Percentiles rank a stretch among this genome's conserved stretches.
phyloP scores from a whole-genome alignment of 148 eudicot genomes.

The Camellia lanceoleosa region DNA sequence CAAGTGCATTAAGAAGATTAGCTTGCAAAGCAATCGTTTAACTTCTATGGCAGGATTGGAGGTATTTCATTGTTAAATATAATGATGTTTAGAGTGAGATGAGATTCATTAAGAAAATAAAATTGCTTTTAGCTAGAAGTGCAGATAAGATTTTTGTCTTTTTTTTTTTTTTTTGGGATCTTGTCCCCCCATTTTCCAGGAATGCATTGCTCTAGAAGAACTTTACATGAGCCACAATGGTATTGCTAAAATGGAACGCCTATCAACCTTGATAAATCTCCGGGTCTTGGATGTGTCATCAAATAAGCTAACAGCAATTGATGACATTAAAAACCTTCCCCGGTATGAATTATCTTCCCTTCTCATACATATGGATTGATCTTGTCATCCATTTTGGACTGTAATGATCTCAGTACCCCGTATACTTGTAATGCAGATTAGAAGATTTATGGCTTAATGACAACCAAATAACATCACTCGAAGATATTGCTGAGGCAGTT shows the following conservation, averaged over 20 bases:
- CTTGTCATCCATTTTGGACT: not conserved
- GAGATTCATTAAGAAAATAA: not conserved
- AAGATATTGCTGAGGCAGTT: conserved; percentile 70
- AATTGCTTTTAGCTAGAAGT: not conserved
- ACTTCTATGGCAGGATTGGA: conserved; percentile 81
- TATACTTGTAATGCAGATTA: conserved; percentile 43
- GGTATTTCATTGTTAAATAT: conserved; percentile 36
- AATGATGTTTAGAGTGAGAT: not conserved
- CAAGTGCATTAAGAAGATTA: conserved; percentile 81
- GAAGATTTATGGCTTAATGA: conserved; percentile 99
- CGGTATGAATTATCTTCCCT: conserved; percentile 40
- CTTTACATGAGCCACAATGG: conserved; percentile 96
- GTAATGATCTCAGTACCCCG: conserved; percentile 8
- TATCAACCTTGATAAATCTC: conserved; percentile 75
- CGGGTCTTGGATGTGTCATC: conserved; percentile 83
- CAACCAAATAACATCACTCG: conserved; percentile 75
- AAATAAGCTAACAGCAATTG: conserved; percentile 78
- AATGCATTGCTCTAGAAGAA: conserved; percentile 85
- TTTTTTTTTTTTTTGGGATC: not conserved
- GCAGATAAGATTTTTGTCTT: not conserved
- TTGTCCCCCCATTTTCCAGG: conserved; percentile 43
- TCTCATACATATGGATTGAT: not conserved
- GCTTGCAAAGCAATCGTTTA: conserved; percentile 95
- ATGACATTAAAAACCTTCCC: conserved; percentile 64
- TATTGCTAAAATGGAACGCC: conserved; percentile 83